Conservation (phyloP, 140 eudicot species). For the Flaveria floridana region DNA sequence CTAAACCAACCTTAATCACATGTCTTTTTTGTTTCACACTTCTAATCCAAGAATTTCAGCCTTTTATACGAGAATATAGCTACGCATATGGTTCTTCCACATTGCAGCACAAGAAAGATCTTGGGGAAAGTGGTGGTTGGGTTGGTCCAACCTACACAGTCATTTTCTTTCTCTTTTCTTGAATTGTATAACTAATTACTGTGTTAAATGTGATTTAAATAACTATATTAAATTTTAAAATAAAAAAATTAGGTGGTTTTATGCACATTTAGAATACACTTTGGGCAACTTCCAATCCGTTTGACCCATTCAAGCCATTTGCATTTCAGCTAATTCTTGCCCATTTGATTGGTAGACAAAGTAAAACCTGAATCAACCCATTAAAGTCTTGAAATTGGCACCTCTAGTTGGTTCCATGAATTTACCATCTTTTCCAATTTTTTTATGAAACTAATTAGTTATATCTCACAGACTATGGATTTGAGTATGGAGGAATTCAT, state of each 20-base stretch:
- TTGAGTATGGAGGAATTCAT: conserved; percentile 59
- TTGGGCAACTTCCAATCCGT: neutral
- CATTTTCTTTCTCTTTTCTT: neutral
- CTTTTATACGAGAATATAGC: neutral
- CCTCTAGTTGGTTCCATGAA: conserved; percentile 13
- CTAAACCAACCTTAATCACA: neutral
- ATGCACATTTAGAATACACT: neutral
- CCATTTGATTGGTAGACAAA: neutral
- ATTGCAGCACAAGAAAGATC: conserved; percentile 25
- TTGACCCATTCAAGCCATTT: neutral
- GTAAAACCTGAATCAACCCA: neutral
- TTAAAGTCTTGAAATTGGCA: neutral
- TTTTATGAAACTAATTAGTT: conserved; percentile 12
- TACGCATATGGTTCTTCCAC: neutral
- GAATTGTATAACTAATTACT: neutral
- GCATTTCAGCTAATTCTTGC: neutral
- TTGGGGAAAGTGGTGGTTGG: neutral
- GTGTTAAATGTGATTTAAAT: neutral
- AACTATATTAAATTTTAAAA: neutral
- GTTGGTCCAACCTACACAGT: neutral
- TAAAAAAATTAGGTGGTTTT: neutral
- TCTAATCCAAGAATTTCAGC: neutral
- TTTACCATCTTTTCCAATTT: neutral
- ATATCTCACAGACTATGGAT: conserved; percentile 48
- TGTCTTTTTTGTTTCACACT: conserved; percentile 12